A percentile compares a stretch with the other conserved stretches of the same genome.
Conservation (phyloP, 1,284 basidiomycete genomes). For the Tylopilus sp. region DNA sequence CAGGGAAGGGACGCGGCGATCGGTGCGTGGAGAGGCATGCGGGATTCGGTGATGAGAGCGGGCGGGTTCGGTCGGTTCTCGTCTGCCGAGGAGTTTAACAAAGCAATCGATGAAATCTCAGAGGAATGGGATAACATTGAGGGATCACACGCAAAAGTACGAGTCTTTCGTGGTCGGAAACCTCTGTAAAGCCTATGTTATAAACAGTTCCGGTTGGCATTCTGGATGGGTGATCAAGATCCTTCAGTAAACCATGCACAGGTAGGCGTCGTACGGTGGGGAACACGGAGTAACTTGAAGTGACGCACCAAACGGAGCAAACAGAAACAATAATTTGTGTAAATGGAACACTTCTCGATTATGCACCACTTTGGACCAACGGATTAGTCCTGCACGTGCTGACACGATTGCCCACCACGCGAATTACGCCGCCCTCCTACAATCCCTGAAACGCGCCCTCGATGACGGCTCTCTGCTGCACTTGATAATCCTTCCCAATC, state of each 20-base stretch:
- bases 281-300: too few relatives aligned
- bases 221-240: neutral
- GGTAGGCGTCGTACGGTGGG: too few relatives aligned
- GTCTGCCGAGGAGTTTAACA: conserved; percentile 18
- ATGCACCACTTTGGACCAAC: neutral
- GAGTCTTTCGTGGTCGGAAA: conserved; percentile 21
- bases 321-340: too few relatives aligned
- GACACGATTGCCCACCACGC: conserved; percentile 1
- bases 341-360: neutral
- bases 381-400: neutral
- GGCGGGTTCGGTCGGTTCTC: conserved; percentile 6
- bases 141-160: conserved; percentile 12
- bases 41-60: conserved; percentile 13
- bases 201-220: too few relatives aligned
- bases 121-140: conserved; percentile 23
- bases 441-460: conserved; percentile 54
- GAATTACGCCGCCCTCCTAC: conserved; percentile 9
- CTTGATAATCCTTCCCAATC: conserved; percentile 63
- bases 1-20: conserved; percentile 4
- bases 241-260: neutral
- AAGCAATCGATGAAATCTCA: conserved; percentile 8
- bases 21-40: conserved; percentile 19
- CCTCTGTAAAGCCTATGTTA: conserved; percentile 8
- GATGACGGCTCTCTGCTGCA: conserved; percentile 61
- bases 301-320: too few relatives aligned